A percentile compares a stretch with the other conserved stretches of the same genome.
These are phyloP conservation scores for Chlorencoelia australis DNA, from an alignment of 2,329 filamentous ascomycete genomes.

Conservation along the genomic window DNA sequence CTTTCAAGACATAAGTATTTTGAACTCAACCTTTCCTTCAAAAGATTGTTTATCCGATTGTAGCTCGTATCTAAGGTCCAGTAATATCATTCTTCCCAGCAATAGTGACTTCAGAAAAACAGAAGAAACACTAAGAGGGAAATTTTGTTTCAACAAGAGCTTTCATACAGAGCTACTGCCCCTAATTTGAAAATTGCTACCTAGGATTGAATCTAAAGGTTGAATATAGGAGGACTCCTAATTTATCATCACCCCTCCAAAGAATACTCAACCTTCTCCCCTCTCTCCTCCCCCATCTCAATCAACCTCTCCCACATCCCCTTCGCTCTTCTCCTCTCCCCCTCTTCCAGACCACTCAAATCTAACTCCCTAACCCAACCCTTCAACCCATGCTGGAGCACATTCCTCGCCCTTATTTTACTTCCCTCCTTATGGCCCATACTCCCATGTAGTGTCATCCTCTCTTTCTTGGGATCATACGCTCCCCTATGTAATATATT, in stretches of 20 bases:
- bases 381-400: constrained; percentile 65
- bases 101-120: too few relatives aligned
- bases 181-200: too few relatives aligned
- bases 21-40: too few relatives aligned
- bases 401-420: constrained; percentile 53
- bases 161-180: too few relatives aligned
- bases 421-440: constrained; percentile 52
- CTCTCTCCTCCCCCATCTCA: constrained; percentile 48
- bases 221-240: too few relatives aligned
- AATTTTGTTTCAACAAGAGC: too few relatives aligned
- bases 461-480: constrained; percentile 48
- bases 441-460: constrained; percentile 64
- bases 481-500: constrained; percentile 72
- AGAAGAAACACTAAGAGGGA: too few relatives aligned
- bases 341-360: constrained; percentile 35
- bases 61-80: too few relatives aligned
- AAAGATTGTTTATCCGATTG: too few relatives aligned
- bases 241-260: constrained; percentile 36
- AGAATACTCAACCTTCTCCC: constrained; percentile 55
- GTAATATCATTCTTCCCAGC: too few relatives aligned
- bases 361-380: constrained; percentile 52
- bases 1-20: too few relatives aligned
- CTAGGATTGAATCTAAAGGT: too few relatives aligned
- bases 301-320: constrained; percentile 55
- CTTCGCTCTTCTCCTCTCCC: constrained; percentile 41